Evolutionary conservation across 1,139 yeast species (phyloP).

Genomic region (Kodamaea alishanica): DNA sequence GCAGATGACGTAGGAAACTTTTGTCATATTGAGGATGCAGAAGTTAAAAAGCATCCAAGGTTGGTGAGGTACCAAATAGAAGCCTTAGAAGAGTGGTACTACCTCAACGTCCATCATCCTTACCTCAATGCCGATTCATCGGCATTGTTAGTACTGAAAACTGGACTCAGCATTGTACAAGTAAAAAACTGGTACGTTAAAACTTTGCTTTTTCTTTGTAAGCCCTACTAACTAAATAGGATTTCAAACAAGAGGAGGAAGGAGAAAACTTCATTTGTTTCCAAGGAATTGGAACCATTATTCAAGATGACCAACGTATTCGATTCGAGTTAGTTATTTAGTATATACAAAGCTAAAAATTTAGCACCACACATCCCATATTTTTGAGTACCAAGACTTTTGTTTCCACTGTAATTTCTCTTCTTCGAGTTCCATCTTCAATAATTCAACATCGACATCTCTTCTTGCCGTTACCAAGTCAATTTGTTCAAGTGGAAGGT

Average conservation of each 20-base stretch:
- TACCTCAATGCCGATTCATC: neutral
- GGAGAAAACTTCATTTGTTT: neutral
- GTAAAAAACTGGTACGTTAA: constrained; percentile 4
- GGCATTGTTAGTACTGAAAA: neutral
- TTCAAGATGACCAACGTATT: neutral
- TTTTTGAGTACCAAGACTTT: constrained; percentile 16
- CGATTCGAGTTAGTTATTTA: constrained; percentile 3
- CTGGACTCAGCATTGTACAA: constrained; percentile 2
- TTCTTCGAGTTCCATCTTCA: constrained; percentile 23
- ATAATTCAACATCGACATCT: constrained; percentile 24
- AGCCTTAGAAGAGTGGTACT: neutral
- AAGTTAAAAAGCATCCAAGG: too few relatives aligned
- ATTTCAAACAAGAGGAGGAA: constrained; percentile 4
- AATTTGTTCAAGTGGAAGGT: constrained; percentile 24
- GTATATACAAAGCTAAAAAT: neutral
- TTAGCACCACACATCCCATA: constrained; percentile 17
- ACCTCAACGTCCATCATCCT: neutral
- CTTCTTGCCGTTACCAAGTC: constrained; percentile 36
- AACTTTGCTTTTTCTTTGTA: too few relatives aligned
- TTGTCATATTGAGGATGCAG: too few relatives aligned
- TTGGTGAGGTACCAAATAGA: neutral
- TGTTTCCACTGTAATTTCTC: constrained; percentile 12
- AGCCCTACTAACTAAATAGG: constrained; percentile 2
- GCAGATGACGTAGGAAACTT: neutral
- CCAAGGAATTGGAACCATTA: constrained; percentile 1